phyloP scores from a whole-genome alignment of 495 filamentous ascomycete species.

The Barbatosphaeria neglecta region DNA sequence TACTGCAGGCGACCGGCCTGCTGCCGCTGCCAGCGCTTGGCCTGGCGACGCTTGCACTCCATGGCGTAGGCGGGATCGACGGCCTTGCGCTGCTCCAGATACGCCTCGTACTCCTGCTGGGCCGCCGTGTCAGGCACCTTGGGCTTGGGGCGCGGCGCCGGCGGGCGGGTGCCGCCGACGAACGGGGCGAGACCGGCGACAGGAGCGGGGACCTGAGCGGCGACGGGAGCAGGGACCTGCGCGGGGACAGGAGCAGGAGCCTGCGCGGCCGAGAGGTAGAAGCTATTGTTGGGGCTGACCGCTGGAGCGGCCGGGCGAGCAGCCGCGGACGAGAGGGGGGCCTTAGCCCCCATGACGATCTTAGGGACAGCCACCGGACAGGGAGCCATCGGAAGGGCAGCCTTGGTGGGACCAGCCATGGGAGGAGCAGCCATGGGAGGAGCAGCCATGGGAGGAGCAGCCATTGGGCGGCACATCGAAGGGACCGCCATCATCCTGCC shows the following conservation, averaged over 20 bases:
- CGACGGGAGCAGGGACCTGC: neutral
- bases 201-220: neutral
- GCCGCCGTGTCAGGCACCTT: neutral
- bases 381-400: neutral
- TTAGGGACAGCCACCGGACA: neutral
- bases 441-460: no score
- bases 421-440: no score
- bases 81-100: slow-evolving; percentile 7
- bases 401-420: neutral
- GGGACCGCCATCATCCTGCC: no score
- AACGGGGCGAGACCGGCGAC: neutral
- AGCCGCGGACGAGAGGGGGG: neutral
- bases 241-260: no score
- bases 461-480: no score
- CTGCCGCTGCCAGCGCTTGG: slow-evolving; percentile 1
- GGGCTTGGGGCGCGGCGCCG: slow-evolving; percentile 3
- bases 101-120: slow-evolving; percentile 8
- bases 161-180: neutral
- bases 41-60: slow-evolving; percentile 6
- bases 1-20: no score
- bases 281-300: no score
- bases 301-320: neutral
- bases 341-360: neutral
- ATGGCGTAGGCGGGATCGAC: slow-evolving; percentile 4
- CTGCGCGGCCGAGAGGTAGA: no score